Evolutionary conservation across 169 alveolate genomes (phyloP).

Genomic region (Plasmodium sp.): DNA sequence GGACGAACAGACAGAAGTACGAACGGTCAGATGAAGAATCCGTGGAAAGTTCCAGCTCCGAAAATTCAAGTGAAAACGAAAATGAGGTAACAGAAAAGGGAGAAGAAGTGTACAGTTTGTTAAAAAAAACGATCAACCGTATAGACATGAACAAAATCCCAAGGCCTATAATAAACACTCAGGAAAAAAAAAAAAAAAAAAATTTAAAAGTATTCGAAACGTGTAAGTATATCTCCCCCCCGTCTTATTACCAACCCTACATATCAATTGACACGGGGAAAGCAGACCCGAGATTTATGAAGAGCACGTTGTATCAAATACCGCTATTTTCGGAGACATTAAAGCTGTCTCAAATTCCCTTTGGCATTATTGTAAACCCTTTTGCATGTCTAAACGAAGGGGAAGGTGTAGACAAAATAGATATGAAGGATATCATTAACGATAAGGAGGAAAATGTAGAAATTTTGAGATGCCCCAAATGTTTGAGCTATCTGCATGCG

Average conservation of each 20-base stretch:
- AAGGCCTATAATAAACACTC: slow-evolving; percentile 45
- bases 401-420: slow-evolving; percentile 72
- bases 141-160: slow-evolving; percentile 72
- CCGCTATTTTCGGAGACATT: slow-evolving; percentile 82
- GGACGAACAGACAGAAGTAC: neutral
- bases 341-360: slow-evolving; percentile 76
- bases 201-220: slow-evolving; percentile 59
- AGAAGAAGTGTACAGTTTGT: slow-evolving; percentile 41
- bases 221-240: slow-evolving; percentile 69
- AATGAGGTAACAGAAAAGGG: slow-evolving; percentile 37
- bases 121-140: slow-evolving; percentile 55
- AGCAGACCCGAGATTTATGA: slow-evolving; percentile 75
- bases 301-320: slow-evolving; percentile 76
- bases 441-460: slow-evolving; percentile 75
- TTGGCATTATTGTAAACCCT: slow-evolving; percentile 84
- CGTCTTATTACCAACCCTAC: slow-evolving; percentile 61
- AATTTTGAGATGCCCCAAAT: slow-evolving; percentile 80
- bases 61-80: slow-evolving; percentile 40
- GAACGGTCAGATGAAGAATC: slow-evolving; percentile 24
- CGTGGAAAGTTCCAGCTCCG: slow-evolving; percentile 56
- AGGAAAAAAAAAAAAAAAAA: slow-evolving; percentile 27
- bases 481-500: slow-evolving; percentile 81
- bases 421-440: slow-evolving; percentile 77
- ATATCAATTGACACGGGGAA: slow-evolving; percentile 77
- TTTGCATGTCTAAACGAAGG: slow-evolving; percentile 80